These are phyloP conservation scores for Cytidiella melzeri DNA, from an alignment of 768 basidiomycete genomes.

Conservation along the genomic window DNA sequence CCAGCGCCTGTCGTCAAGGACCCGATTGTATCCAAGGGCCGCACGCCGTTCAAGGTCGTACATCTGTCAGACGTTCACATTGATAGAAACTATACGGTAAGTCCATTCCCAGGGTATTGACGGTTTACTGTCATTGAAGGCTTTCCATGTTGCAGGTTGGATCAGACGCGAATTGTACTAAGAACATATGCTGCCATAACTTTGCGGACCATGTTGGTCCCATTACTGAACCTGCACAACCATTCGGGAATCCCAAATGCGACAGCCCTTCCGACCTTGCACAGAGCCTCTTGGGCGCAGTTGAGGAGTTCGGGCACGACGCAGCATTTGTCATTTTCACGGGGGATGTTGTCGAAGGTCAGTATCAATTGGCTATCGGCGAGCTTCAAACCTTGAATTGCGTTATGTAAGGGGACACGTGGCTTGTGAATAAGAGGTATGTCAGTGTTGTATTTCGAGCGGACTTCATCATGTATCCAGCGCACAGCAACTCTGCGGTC, in stretches of 20 bases:
- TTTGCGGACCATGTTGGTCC: conserved; percentile 34
- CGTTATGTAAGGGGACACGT: conserved; percentile 36
- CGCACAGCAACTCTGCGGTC: conserved; percentile 37
- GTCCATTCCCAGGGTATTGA: conserved; percentile 6
- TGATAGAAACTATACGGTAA: conserved; percentile 47
- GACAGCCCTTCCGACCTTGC: conserved; percentile 46
- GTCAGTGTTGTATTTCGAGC: conserved; percentile 6
- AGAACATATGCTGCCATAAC: conserved; percentile 55
- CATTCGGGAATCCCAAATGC: conserved; percentile 43
- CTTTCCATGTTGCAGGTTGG: conserved; percentile 33
- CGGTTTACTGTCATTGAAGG: neutral
- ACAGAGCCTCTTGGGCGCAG: conserved; percentile 43
- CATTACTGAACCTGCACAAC: conserved; percentile 39
- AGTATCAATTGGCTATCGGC: conserved; percentile 1
- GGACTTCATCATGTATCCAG: no score
- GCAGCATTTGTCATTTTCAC: conserved; percentile 54
- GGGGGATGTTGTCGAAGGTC: conserved; percentile 59
- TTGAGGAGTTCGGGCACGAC: conserved; percentile 12
- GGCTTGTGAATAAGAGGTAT: conserved; percentile 41
- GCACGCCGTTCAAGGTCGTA: conserved; percentile 44
- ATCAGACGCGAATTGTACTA: conserved; percentile 51
- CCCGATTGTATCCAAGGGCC: conserved; percentile 31
- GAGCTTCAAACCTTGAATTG: no score
- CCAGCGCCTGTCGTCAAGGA: conserved; percentile 32
- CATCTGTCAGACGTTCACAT: conserved; percentile 64